Percentiles rank a stretch among this genome's conserved stretches.
Evolutionary conservation across 345 rosid species (phyloP).

Genomic region (Eucalyptus erythrocorys): DNA sequence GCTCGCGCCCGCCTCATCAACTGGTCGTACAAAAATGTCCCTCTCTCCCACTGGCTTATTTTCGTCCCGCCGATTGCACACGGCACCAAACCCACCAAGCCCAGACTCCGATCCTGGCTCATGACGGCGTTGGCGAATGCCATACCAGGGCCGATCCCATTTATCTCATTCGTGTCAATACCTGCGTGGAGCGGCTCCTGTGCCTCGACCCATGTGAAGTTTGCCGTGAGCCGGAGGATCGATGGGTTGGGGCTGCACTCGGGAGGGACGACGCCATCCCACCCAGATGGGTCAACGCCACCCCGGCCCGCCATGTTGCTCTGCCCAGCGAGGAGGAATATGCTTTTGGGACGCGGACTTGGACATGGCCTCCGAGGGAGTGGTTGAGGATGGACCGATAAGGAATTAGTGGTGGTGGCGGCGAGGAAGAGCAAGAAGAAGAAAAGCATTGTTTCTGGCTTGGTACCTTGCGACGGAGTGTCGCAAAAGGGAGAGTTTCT

Average conservation of each 20-base stretch:
- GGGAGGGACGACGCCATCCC: conserved; percentile 68
- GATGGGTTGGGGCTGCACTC: conserved; percentile 45
- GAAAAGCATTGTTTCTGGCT: not conserved
- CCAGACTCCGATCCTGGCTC: conserved; percentile 2
- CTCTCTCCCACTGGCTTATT: conserved; percentile 65
- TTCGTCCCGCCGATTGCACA: conserved; percentile 80
- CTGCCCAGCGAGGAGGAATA: conserved; percentile 72
- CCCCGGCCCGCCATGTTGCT: conserved; percentile 98
- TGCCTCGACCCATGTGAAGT: conserved; percentile 57
- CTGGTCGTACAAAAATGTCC: conserved; percentile 35
- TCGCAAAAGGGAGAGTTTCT: not conserved
- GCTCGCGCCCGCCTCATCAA: conserved; percentile 34
- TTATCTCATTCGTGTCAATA: conserved; percentile 46
- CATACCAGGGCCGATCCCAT: conserved; percentile 87
- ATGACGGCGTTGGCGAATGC: conserved; percentile 46
- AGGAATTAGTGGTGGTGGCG: not conserved
- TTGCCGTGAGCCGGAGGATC: conserved; percentile 31
- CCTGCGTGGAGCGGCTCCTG: conserved; percentile 70
- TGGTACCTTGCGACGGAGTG: not conserved
- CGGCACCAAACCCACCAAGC: conserved; percentile 59
- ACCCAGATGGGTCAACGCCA: conserved; percentile 37
- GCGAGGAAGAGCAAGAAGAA: not conserved
- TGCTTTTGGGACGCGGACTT: not conserved
- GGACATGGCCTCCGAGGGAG: not conserved
- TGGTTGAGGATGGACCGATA: not conserved